A percentile compares a stretch with the other conserved stretches of the same genome.
phyloP scores from a whole-genome alignment of 306 rosid genomes.

The Vigna radiata region DNA sequence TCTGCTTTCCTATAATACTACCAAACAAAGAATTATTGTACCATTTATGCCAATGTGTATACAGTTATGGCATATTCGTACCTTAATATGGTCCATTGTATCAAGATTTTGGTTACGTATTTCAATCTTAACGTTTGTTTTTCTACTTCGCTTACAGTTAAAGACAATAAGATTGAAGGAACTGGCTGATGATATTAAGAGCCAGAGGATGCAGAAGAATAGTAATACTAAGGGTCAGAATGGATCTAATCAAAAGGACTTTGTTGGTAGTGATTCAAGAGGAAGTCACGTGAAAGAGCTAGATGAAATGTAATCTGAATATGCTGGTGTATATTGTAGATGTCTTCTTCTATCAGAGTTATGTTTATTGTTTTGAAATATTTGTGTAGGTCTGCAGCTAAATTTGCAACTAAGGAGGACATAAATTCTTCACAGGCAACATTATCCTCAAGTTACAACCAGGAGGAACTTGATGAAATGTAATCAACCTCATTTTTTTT shows the following conservation, averaged over 20 bases:
- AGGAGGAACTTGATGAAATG: conserved; percentile 80
- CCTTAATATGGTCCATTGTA: conserved; percentile 14
- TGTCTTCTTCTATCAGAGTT: conserved; percentile 25
- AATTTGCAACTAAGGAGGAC: conserved; percentile 50
- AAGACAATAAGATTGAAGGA: conserved; percentile 77
- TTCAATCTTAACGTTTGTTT: conserved; percentile 12
- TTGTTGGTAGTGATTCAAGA: conserved; percentile 45
- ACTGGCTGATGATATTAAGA: conserved; percentile 70
- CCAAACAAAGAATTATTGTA: not conserved
- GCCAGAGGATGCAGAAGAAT: conserved; percentile 70
- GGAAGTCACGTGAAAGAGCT: conserved; percentile 52
- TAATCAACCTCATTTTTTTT: conserved; percentile 50
- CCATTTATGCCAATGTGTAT: conserved; percentile 15
- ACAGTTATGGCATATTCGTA: not conserved
- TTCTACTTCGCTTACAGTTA: conserved; percentile 49
- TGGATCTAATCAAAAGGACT: conserved; percentile 49
- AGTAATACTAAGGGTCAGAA: conserved; percentile 55
- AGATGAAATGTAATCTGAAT: conserved; percentile 69
- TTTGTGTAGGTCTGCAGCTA: conserved; percentile 61
- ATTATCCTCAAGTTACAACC: conserved; percentile 49
- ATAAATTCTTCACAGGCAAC: conserved; percentile 31
- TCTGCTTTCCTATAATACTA: conserved; percentile 7
- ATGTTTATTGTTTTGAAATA: conserved; percentile 19
- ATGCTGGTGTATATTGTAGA: conserved; percentile 14
- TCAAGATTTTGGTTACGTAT: conserved; percentile 15